A percentile compares a stretch with the other conserved stretches of the same genome.
These are phyloP conservation scores for Cercospora sp. DNA, from an alignment of 2,329 filamentous ascomycete species.

Conservation along the genomic window DNA sequence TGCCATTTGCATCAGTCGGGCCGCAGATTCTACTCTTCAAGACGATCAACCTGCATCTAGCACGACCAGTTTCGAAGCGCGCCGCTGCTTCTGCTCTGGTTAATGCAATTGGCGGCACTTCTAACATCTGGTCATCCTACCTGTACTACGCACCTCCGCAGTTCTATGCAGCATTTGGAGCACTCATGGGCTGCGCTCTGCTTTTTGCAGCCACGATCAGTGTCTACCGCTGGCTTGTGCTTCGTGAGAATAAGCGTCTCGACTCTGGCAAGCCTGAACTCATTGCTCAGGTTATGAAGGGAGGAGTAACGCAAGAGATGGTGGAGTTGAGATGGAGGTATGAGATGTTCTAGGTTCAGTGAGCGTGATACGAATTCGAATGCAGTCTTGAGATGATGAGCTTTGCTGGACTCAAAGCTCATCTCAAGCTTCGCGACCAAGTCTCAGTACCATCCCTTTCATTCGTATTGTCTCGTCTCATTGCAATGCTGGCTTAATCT, in stretches of 20 bases:
- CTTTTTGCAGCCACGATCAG: neutral
- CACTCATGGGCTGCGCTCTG: constrained; percentile 19
- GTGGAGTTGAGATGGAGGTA: constrained; percentile 47
- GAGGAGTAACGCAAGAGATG: constrained; percentile 50
- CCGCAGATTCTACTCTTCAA: neutral
- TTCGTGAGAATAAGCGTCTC: neutral
- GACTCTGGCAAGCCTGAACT: constrained; percentile 19
- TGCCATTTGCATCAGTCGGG: neutral
- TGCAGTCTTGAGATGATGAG: neutral
- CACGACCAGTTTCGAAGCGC: neutral
- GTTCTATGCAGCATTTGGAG: constrained; percentile 47
- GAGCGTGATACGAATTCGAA: neutral
- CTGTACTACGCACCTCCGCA: constrained; percentile 42
- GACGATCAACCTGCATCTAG: constrained; percentile 1
- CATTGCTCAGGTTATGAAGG: constrained; percentile 45
- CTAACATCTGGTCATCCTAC: constrained; percentile 42
- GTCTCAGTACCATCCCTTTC: neutral
- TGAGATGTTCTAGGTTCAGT: constrained; percentile 41
- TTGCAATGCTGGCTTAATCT: too few species aligned
- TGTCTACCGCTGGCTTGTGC: neutral
- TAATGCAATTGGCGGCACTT: constrained; percentile 34
- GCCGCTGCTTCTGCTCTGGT: neutral
- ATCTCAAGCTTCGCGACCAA: neutral
- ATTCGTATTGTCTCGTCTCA: too few species aligned
- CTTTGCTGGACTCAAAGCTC: neutral